phyloP scores from a whole-genome alignment of 2,329 filamentous ascomycete genomes.

The Tolypocladium cylindrosporum region DNA sequence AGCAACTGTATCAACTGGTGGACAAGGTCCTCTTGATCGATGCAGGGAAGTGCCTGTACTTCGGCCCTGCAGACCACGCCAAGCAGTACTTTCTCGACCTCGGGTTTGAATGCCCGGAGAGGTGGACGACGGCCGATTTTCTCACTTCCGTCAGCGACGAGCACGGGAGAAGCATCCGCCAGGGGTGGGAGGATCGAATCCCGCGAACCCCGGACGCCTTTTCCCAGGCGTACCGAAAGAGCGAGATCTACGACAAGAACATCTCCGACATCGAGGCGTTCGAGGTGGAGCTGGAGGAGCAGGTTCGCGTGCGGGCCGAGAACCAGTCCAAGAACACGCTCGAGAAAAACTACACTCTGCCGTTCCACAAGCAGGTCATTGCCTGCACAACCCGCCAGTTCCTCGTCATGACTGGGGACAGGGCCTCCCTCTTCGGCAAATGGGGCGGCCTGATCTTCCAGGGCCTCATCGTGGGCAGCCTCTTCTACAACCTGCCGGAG shows the following conservation, averaged over 20 bases:
- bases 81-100: constrained; percentile 61
- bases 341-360: constrained; percentile 66
- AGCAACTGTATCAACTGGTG: constrained; percentile 56
- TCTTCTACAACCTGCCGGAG: constrained; percentile 61
- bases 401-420: constrained; percentile 69
- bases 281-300: constrained; percentile 48
- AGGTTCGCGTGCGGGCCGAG: constrained; percentile 31
- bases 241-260: constrained; percentile 49
- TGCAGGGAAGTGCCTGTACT: constrained; percentile 62
- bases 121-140: constrained; percentile 67
- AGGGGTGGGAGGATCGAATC: constrained; percentile 53
- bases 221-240: constrained; percentile 53
- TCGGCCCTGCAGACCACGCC: constrained; percentile 52
- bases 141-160: constrained; percentile 70
- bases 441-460: constrained; percentile 70
- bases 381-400: constrained; percentile 66
- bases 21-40: constrained; percentile 73
- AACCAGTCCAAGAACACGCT: constrained; percentile 59
- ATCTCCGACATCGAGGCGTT: constrained; percentile 53
- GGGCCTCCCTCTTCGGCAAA: constrained; percentile 66
- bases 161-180: constrained; percentile 57
- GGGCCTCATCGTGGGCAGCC: constrained; percentile 63
- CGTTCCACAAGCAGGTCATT: constrained; percentile 61
- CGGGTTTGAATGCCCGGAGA: constrained; percentile 61
- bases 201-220: constrained; percentile 63